These are phyloP conservation scores for Flaveria sonorensis DNA, from an alignment of 129 eudicot genomes.

Conservation along the genomic window DNA sequence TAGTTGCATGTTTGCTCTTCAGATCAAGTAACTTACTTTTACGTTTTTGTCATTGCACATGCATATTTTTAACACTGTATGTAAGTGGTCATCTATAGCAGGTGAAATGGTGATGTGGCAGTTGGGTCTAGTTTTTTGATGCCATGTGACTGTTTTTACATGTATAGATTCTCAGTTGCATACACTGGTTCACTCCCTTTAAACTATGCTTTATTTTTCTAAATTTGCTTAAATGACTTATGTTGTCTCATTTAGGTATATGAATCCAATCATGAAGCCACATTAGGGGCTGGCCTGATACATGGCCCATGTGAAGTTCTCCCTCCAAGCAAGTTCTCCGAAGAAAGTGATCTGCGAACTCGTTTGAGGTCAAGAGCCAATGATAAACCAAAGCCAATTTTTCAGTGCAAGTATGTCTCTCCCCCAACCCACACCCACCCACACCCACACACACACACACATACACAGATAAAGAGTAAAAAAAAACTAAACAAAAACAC, in stretches of 20 bases:
- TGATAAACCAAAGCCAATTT: constrained; percentile 49
- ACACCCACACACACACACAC: too few species aligned
- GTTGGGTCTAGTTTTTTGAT: not conserved
- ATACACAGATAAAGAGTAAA: too few species aligned
- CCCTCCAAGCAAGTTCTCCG: constrained; percentile 62
- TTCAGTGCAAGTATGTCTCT: constrained; percentile 75
- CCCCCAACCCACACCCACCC: too few species aligned
- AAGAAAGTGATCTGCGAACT: constrained; percentile 51
- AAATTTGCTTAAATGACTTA: not conserved
- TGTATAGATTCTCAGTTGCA: not conserved
- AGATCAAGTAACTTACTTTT: not conserved
- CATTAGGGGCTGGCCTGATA: constrained; percentile 59
- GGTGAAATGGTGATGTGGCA: not conserved
- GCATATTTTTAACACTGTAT: not conserved
- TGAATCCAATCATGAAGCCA: constrained; percentile 65
- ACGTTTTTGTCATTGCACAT: not conserved
- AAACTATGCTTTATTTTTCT: not conserved
- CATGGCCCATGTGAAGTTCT: constrained; percentile 84
- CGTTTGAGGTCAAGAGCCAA: constrained; percentile 36
- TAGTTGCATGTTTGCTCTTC: not conserved
- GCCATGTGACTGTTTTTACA: not conserved
- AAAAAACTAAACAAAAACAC: too few species aligned
- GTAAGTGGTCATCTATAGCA: not conserved
- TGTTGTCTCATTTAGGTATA: constrained; percentile 60
- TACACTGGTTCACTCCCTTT: not conserved